Evolutionary conservation across 1,284 basidiomycete species (phyloP).

Genomic region (Exobasidium rhododendri): DNA sequence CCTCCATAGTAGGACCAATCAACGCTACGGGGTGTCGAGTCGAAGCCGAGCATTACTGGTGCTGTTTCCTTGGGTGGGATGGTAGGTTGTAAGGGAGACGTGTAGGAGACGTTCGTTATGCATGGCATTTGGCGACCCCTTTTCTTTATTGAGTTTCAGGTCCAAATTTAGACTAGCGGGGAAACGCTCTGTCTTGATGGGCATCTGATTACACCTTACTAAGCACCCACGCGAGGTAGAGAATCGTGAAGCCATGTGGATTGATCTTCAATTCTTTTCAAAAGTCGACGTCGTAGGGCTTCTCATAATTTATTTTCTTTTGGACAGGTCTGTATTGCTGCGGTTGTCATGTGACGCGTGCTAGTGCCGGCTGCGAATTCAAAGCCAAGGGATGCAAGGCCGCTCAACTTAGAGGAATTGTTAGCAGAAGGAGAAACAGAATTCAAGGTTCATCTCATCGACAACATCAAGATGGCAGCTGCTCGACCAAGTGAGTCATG

Average conservation of each 20-base stretch:
- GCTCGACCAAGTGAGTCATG: constrained; percentile 10
- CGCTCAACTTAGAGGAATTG: neutral
- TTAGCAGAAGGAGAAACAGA: neutral
- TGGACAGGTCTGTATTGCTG: neutral
- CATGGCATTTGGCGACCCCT: no score
- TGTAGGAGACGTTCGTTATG: no score
- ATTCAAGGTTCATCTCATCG: neutral
- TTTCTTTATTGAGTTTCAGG: no score
- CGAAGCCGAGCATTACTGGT: constrained; percentile 30
- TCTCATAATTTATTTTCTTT: no score
- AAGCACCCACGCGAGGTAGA: no score
- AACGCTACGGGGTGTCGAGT: constrained; percentile 29
- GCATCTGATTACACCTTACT: no score
- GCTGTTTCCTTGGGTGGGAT: neutral
- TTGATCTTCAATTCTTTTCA: no score
- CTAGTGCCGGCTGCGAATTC: neutral
- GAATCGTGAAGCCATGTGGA: no score
- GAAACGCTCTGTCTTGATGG: no score
- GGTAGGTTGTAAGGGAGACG: no score
- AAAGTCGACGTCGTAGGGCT: no score
- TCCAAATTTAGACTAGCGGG: neutral
- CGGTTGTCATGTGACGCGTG: neutral
- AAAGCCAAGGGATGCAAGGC: neutral
- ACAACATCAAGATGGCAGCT: constrained; percentile 15
- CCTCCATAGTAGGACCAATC: constrained; percentile 54